These are phyloP conservation scores for Spinellus fusiger DNA, from an alignment of 192 early-diverging fungal genomes.

Conservation along the genomic window DNA sequence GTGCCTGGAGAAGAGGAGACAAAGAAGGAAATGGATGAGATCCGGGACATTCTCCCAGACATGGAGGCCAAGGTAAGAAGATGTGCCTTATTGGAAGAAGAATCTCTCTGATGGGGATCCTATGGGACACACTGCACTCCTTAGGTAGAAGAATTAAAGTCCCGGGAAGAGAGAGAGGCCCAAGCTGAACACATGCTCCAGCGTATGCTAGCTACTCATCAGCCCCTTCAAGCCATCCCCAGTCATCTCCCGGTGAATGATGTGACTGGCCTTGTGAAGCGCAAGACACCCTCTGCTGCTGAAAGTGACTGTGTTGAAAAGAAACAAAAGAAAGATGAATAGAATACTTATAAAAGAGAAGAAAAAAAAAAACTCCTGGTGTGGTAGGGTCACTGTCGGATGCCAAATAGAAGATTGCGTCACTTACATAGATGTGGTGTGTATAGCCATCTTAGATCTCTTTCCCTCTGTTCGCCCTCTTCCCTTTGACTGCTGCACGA, in stretches of 20 bases:
- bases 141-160: neutral
- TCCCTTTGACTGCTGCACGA: neutral
- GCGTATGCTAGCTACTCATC: too few relatives aligned
- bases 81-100: too few relatives aligned
- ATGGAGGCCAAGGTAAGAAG: conserved; percentile 56
- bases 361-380: neutral
- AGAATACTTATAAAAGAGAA: neutral
- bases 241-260: conserved; percentile 40
- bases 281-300: too few relatives aligned
- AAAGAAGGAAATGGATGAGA: conserved; percentile 51
- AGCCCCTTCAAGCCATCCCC: too few relatives aligned
- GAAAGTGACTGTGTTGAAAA: neutral
- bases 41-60: conserved; percentile 56
- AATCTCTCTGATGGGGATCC: too few relatives aligned
- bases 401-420: neutral
- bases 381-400: too few relatives aligned
- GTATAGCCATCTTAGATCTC: neutral
- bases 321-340: neutral
- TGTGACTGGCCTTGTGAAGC: conserved; percentile 43
- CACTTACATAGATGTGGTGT: neutral
- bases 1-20: conserved; percentile 22
- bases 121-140: too few relatives aligned
- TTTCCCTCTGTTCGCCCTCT: neutral
- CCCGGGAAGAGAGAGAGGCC: neutral
- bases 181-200: neutral